phyloP scores from a whole-genome alignment of 108 stramenopile species.

The Phaeodactylum tricornutum region DNA sequence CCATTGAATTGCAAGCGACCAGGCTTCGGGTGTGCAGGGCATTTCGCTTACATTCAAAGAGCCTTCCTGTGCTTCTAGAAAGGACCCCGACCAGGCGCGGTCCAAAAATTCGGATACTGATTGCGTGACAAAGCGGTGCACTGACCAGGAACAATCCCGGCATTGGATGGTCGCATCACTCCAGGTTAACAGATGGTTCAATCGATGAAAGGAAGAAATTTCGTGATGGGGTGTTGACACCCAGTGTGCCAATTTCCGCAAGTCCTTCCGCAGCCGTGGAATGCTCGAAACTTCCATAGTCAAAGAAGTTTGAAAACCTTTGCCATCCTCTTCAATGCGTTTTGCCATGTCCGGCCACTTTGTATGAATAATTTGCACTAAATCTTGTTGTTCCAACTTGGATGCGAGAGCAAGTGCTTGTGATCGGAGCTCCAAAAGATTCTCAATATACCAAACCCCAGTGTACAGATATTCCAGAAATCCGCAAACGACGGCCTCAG shows the following conservation, averaged over 20 bases:
- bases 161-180: slow-evolving; percentile 6
- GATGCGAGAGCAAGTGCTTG: background rate
- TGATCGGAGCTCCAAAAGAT: background rate
- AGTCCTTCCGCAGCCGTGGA: background rate
- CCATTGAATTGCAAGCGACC: slow-evolving; percentile 6
- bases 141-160: slow-evolving; percentile 3
- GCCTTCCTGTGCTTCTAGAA: slow-evolving; percentile 5
- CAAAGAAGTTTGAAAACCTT: too few species aligned
- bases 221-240: slow-evolving; percentile 5
- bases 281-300: background rate
- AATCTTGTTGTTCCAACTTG: background rate
- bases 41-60: slow-evolving; percentile 1
- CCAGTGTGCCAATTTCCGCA: slow-evolving; percentile 1
- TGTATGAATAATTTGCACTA: background rate
- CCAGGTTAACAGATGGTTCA: background rate
- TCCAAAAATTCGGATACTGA: slow-evolving; percentile 5
- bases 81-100: slow-evolving; percentile 1
- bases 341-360: too few species aligned
- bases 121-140: background rate
- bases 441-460: background rate
- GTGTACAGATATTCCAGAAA: slow-evolving; percentile 9
- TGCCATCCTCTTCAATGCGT: background rate
- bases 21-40: background rate
- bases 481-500: background rate
- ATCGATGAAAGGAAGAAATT: background rate